Evolutionary conservation across 202 grass and related monocot species (phyloP), one percentile per base, ranked within the genome.

Genomic region (Carex sylvatica): DNA sequence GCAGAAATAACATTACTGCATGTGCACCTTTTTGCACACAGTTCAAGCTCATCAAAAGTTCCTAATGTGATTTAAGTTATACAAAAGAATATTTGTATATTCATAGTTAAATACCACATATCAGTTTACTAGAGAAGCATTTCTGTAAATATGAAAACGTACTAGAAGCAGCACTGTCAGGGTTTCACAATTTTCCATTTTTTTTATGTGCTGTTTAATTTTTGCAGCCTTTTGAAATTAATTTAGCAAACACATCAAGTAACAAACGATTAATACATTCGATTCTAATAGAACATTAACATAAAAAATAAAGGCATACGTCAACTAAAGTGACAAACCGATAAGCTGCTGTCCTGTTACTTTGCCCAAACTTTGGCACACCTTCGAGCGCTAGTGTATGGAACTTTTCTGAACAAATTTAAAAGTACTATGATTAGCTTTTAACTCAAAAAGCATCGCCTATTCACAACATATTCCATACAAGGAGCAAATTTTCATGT

Each of bases 281-380:
- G 2, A 14, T n/a, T 30, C 49, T 75, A 55, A 71, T 13, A 4
- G 74, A 83, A 65, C 4, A 56, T 81, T 85, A 26, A 75, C 42
- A 75, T 31, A 51, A 2, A 62, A 31, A 62, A 23, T 44, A 84
- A 15, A 64, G 84, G 79, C 92, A 51, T 90, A 98, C 95, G 90
- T 98, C 92, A 59, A 98, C 83, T 80, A 95, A 91, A 18, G 95
- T 95, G 83, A 98, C 83, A 56, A 98, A 98, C 22, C 92, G 91
- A 82, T 98, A 95, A 53, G 95, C 92, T 66, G 91, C 81, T 38
- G 95, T 95, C 86, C 92, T 84, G 84, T 98, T 98, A 54, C 74
- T 79, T 68, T 82, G 83, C 33, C 91, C 92, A 85, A 98, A 95
- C 75, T 87, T 98, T 26, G 95, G 95, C 26, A 98, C 76, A 44